phyloP scores from a whole-genome alignment of 1,284 basidiomycete species.

The Ceratobasidium sp. region DNA sequence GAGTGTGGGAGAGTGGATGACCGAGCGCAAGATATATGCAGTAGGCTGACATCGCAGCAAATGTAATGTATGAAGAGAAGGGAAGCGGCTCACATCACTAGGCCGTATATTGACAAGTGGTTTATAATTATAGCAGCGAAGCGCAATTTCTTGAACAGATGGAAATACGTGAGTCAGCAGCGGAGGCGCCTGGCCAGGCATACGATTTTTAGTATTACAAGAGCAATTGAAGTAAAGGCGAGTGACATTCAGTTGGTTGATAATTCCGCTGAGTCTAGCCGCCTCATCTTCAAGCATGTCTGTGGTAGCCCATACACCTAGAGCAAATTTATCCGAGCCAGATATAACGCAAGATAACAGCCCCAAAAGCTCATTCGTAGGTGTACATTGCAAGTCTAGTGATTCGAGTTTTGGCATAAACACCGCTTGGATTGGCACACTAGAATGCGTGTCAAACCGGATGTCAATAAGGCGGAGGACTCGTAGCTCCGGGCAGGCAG shows the following conservation, averaged over 20 bases:
- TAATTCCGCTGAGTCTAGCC: background rate
- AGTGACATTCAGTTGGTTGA: background rate
- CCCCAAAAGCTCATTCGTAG: background rate
- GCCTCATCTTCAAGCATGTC: background rate
- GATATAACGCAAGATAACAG: background rate
- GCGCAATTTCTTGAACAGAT: background rate
- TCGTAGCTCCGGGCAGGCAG: background rate
- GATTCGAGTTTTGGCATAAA: background rate
- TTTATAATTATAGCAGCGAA: background rate
- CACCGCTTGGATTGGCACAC: background rate
- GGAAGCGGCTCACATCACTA: background rate
- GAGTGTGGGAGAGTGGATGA: background rate
- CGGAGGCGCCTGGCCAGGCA: too few relatives aligned
- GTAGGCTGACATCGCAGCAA: background rate
- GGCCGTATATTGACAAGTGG: background rate
- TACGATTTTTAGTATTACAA: background rate
- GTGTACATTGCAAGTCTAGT: background rate
- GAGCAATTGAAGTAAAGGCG: background rate
- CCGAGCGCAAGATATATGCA: background rate
- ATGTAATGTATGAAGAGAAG: slow-evolving; percentile 3
- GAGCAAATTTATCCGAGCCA: background rate
- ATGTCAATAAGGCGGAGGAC: background rate
- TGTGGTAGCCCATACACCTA: background rate
- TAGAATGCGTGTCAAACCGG: background rate
- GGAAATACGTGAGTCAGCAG: background rate